Percentiles rank a stretch among this genome's conserved stretches.
phyloP scores from a whole-genome alignment of 805 yeast genomes.

The Candida maesae region DNA sequence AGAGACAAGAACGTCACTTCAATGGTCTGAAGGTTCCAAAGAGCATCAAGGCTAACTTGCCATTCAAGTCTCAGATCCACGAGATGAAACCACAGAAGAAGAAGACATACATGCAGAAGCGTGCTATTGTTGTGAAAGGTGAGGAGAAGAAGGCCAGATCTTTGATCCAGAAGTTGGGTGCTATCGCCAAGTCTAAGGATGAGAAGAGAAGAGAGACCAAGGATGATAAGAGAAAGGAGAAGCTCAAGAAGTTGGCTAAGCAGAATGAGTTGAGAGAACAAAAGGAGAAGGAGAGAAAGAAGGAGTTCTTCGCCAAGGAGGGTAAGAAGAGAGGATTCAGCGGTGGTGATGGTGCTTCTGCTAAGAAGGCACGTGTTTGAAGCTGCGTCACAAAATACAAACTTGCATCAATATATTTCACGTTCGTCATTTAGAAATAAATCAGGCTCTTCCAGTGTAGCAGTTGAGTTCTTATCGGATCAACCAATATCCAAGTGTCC shows the following conservation, averaged over 20 bases:
- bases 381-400: not conserved
- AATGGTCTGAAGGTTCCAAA: constrained; percentile 86
- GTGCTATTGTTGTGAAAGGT: constrained; percentile 91
- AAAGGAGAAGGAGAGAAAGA: constrained; percentile 79
- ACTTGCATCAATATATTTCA: not conserved
- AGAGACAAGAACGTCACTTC: constrained; percentile 79
- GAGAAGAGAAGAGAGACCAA: constrained; percentile 70
- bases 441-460: too few relatives aligned
- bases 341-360: constrained; percentile 27
- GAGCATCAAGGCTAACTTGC: constrained; percentile 68
- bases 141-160: constrained; percentile 93
- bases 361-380: constrained; percentile 28
- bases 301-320: constrained; percentile 73
- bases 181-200: constrained; percentile 83
- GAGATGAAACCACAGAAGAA: constrained; percentile 85
- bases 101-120: constrained; percentile 75
- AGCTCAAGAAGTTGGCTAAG: constrained; percentile 73
- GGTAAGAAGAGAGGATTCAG: constrained; percentile 56
- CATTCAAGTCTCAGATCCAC: constrained; percentile 88
- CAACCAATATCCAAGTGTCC: too few relatives aligned
- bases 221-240: constrained; percentile 68
- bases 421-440: not conserved
- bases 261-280: constrained; percentile 65
- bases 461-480: too few relatives aligned
- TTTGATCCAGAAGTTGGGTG: constrained; percentile 79